Percentiles rank a stretch among this genome's conserved stretches.
These are phyloP conservation scores for Magnolia officinalis DNA, from an alignment of 164 flowering plant genomes.

Conservation along the genomic window DNA sequence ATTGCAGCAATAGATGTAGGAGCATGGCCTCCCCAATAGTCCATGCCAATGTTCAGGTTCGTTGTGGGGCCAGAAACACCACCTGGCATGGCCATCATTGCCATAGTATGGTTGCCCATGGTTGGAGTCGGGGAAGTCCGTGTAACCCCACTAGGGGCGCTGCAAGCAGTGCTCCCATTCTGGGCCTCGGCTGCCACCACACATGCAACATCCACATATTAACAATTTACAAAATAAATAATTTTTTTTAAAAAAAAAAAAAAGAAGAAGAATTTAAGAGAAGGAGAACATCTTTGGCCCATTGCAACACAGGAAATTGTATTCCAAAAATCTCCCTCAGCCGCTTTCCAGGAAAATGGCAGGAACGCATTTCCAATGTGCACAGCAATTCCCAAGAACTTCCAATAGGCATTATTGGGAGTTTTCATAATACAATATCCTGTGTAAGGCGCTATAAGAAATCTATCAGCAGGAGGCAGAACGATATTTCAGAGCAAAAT, in stretches of 20 bases:
- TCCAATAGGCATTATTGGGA: not conserved
- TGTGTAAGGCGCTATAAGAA: not conserved
- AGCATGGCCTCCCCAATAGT: slow-evolving; percentile 29
- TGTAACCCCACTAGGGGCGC: slow-evolving; percentile 19
- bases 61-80: slow-evolving; percentile 29
- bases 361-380: not conserved
- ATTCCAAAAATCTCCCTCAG: not conserved
- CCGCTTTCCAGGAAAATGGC: not conserved
- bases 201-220: not conserved
- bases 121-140: slow-evolving; percentile 16
- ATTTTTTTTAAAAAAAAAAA: no score
- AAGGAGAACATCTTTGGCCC: no score
- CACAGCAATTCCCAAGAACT: not conserved
- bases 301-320: no score
- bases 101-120: slow-evolving; percentile 18
- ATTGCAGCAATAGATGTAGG: slow-evolving; percentile 15
- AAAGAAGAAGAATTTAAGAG: no score
- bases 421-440: no score
- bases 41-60: slow-evolving; percentile 34
- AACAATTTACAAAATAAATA: not conserved
- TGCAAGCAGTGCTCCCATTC: slow-evolving; percentile 21
- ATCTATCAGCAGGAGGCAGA: not conserved
- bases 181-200: slow-evolving; percentile 19
- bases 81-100: slow-evolving; percentile 20
- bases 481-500: not conserved